Evolutionary conservation across 228 moss, liverwort and hornwort species (phyloP), one percentile per base, ranked within the genome.

Genomic region (Sphagnum fallax): DNA sequence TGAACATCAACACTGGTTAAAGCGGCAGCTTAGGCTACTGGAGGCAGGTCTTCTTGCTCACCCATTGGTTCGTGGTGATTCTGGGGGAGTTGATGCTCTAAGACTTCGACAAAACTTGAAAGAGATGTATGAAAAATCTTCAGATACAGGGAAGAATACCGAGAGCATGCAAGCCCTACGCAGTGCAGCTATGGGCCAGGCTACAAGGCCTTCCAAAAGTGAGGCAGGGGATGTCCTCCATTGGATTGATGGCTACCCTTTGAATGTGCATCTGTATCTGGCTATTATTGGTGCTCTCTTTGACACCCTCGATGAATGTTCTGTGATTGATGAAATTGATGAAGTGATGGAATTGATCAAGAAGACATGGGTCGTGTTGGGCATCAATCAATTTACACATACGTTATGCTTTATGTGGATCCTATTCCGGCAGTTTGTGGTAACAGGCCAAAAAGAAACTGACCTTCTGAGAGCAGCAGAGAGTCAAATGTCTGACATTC

Each of bases 401-500:
- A 80, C 83, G 48, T 75, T 91, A 68, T 81, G 89, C 62, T 97
- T 97, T 49, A 91, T 93, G 93, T 97, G 97, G 97, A 77, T 89
- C 53, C 81, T 97, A 5, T 97, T 97, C 10, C 78, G 73, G 51
- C 93, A 93, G 82, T 93, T 91, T 59, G 77, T 89, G 11, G 66
- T 72, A 10, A 91, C 93, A 0, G 91, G 88, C 50, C 87, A 91
- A 69, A 72, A 69, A 5, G 91, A 93, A 52, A 62, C 69, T 49
- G 87, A 90, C 51, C 77, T 93, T 5, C 80, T 97, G 16, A 79
- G 77, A 14, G 85, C 90, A 16, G 82, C 88, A 0, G 87, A 88
- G 73, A 83, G 71, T 62, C 90, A 91, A 64, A 83, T 97, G 88
- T 77, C 69, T 13, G 90, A 93, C 62, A 83, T 93, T 0, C 67